Evolutionary conservation across 768 basidiomycete genomes (phyloP).

Genomic region (Tricholoma bakamatsutake): DNA sequence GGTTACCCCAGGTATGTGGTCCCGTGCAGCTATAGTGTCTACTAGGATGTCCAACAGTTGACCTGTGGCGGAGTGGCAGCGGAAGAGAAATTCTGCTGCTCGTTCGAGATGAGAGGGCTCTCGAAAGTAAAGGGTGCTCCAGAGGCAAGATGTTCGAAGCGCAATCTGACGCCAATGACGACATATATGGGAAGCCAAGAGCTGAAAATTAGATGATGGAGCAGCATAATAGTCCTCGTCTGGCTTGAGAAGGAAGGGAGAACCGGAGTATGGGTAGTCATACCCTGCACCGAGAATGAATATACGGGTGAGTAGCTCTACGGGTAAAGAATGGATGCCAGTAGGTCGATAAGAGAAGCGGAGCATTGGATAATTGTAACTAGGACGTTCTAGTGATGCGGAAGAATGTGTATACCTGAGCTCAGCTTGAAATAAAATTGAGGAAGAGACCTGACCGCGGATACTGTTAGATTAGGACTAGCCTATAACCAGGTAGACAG

Average conservation of each 20-base stretch:
- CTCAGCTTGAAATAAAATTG: conserved; percentile 2
- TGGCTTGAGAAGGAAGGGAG: conserved; percentile 47
- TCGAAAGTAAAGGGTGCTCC: conserved; percentile 53
- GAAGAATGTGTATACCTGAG: neutral
- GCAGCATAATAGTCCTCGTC: conserved; percentile 34
- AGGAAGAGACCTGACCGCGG: neutral
- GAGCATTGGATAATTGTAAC: conserved; percentile 10
- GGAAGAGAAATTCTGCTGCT: conserved; percentile 38
- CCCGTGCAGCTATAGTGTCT: conserved; percentile 45
- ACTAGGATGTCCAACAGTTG: conserved; percentile 48
- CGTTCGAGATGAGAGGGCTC: conserved; percentile 44
- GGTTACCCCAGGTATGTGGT: conserved; percentile 44
- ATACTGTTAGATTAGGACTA: neutral
- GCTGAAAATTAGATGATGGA: conserved; percentile 44
- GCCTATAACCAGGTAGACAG: neutral
- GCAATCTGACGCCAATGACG: conserved; percentile 52
- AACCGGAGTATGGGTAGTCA: conserved; percentile 37
- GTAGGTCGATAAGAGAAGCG: conserved; percentile 18
- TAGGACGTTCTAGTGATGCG: neutral
- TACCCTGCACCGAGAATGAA: conserved; percentile 47
- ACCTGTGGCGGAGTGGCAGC: conserved; percentile 19
- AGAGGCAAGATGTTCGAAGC: conserved; percentile 42
- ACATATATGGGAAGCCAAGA: conserved; percentile 54
- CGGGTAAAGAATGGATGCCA: conserved; percentile 43
- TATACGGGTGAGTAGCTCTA: conserved; percentile 53